Conservation (phyloP, 345 rosid species). For the Carallia pectinifolia region DNA sequence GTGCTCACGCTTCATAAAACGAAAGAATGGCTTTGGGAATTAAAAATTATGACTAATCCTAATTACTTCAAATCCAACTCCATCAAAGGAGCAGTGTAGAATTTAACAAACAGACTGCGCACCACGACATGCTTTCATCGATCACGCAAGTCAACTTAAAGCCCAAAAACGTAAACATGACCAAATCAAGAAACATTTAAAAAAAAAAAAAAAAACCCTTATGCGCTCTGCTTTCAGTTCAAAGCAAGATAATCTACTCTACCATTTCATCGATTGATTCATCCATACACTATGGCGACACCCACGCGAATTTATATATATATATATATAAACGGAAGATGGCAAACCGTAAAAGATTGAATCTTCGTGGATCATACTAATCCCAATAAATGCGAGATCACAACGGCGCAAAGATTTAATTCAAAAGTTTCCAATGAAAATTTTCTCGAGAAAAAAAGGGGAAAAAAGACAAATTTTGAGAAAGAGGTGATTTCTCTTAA, state of each 20-base stretch:
- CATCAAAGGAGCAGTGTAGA: background rate
- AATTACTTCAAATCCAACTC: background rate
- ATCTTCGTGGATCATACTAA: background rate
- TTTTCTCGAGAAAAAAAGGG: background rate
- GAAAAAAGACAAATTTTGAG: background rate
- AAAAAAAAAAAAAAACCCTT: no score
- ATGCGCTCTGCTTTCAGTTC: no score
- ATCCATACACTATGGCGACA: no score
- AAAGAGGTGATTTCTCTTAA: background rate
- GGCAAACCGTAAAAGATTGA: no score
- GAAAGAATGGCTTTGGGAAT: no score
- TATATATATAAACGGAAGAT: no score
- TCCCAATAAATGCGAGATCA: background rate
- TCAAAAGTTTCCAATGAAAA: background rate
- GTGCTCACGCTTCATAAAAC: background rate
- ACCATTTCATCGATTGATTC: no score
- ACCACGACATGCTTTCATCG: background rate
- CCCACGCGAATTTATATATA: no score
- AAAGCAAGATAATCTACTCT: no score
- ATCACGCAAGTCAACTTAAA: background rate
- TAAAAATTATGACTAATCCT: background rate
- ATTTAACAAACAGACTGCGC: background rate
- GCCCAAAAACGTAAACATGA: no score
- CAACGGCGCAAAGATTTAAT: background rate
- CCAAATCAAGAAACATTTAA: no score